phyloP scores from a whole-genome alignment of 2,329 filamentous ascomycete genomes.

The Apiospora pterosperma region DNA sequence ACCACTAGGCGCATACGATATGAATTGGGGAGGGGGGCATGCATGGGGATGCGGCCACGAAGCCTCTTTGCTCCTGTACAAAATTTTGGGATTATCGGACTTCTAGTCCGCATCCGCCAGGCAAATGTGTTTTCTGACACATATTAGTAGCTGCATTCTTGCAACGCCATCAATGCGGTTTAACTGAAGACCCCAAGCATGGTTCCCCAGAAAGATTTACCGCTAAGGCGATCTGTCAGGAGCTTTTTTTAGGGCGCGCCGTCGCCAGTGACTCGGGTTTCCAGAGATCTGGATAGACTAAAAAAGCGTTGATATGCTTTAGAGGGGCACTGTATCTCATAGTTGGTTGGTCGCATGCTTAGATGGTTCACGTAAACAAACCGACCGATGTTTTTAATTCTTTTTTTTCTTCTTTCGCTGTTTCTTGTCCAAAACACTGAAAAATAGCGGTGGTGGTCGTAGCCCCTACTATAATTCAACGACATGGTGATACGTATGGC shows the following conservation, averaged over 20 bases:
- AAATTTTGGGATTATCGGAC: not conserved
- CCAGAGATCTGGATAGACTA: slow-evolving; percentile 29
- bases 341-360: slow-evolving; percentile 4
- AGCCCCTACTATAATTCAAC: slow-evolving; percentile 5
- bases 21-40: slow-evolving; percentile 3
- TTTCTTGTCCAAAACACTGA: not conserved
- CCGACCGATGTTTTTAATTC: not conserved
- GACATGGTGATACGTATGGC: slow-evolving; percentile 1
- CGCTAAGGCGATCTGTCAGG: slow-evolving; percentile 32
- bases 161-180: not conserved
- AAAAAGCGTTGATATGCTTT: slow-evolving; percentile 30
- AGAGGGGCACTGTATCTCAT: slow-evolving; percentile 22
- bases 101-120: not conserved
- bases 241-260: slow-evolving; percentile 27
- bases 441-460: not conserved
- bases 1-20: not conserved
- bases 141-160: not conserved
- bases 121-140: not conserved
- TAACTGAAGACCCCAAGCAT: slow-evolving; percentile 7
- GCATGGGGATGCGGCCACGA: not conserved
- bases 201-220: slow-evolving; percentile 33
- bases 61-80: not conserved
- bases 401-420: not conserved
- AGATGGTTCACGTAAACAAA: not conserved
- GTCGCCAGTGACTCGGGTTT: slow-evolving; percentile 14